These are phyloP conservation scores for Strigomonas culicis DNA, from an alignment of 208 protist species.

Conservation along the genomic window DNA sequence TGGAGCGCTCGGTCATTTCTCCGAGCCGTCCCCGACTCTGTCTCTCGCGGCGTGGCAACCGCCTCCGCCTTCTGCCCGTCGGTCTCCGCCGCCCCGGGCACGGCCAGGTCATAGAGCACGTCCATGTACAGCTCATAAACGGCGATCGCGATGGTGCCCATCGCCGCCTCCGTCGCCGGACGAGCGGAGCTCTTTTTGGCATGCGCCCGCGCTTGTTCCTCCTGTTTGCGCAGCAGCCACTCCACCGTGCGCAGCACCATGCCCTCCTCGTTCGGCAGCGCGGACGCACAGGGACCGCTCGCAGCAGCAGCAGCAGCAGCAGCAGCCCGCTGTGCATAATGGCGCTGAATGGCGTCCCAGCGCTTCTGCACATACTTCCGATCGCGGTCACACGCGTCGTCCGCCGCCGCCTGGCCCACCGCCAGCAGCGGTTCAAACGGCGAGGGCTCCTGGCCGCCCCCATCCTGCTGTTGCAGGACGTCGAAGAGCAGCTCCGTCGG, in stretches of 20 bases:
- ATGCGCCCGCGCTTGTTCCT: not conserved
- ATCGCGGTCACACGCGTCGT: not conserved
- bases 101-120: no score
- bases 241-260: slow-evolving; percentile 36
- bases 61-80: no score
- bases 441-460: not conserved
- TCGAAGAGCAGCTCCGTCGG: not conserved
- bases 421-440: not conserved
- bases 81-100: no score
- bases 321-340: no score
- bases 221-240: slow-evolving; percentile 23
- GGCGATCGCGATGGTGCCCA: no score
- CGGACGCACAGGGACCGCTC: no score
- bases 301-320: no score
- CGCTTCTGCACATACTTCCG: not conserved
- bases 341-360: no score
- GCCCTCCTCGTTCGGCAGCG: slow-evolving; percentile 19
- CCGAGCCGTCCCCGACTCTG: no score
- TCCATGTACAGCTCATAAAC: no score
- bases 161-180: not conserved
- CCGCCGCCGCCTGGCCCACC: not conserved
- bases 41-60: no score
- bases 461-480: not conserved
- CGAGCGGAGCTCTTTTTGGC: not conserved
- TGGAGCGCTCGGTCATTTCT: no score